A percentile compares a stretch with the other conserved stretches of the same genome.
Conservation (phyloP, 2,329 filamentous ascomycete species). For the Emydomyces testavorans region DNA sequence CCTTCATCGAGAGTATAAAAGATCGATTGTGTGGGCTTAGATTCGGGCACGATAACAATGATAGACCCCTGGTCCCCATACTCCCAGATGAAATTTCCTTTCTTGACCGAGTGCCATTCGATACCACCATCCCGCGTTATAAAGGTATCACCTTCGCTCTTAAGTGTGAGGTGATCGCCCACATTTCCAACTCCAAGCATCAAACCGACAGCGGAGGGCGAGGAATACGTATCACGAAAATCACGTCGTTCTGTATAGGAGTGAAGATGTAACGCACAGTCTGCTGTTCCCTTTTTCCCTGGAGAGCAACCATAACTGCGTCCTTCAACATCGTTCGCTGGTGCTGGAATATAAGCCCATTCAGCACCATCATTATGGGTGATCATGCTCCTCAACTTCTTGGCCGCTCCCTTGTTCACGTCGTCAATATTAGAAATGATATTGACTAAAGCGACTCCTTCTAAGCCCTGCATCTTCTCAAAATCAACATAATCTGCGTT, state of each 20-base stretch:
- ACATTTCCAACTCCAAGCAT: slow-evolving; percentile 92
- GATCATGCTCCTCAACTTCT: slow-evolving; percentile 80
- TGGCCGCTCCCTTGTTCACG: slow-evolving; percentile 51
- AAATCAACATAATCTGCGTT: slow-evolving; percentile 74
- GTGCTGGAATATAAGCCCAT: slow-evolving; percentile 69
- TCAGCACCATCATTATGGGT: slow-evolving; percentile 92
- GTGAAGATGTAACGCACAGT: slow-evolving; percentile 84
- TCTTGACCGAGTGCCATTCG: slow-evolving; percentile 72
- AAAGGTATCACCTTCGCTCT: slow-evolving; percentile 73
- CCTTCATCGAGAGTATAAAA: slow-evolving; percentile 76
- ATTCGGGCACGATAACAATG: slow-evolving; percentile 71
- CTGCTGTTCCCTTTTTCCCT: slow-evolving; percentile 42
- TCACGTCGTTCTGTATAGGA: slow-evolving; percentile 86
- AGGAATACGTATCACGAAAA: slow-evolving; percentile 68
- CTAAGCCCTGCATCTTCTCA: slow-evolving; percentile 84
- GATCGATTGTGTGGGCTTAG: slow-evolving; percentile 53
- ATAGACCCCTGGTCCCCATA: slow-evolving; percentile 93
- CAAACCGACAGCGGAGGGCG: slow-evolving; percentile 73
- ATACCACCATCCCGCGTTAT: slow-evolving; percentile 86
- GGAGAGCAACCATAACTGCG: slow-evolving; percentile 58
- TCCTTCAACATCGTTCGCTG: slow-evolving; percentile 55
- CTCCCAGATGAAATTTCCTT: slow-evolving; percentile 84
- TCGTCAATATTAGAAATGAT: slow-evolving; percentile 63
- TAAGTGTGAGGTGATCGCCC: slow-evolving; percentile 54
- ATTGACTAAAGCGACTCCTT: slow-evolving; percentile 83